Conservation (phyloP, 108 stramenopile species). For the Fistulifera pelliculosa region DNA sequence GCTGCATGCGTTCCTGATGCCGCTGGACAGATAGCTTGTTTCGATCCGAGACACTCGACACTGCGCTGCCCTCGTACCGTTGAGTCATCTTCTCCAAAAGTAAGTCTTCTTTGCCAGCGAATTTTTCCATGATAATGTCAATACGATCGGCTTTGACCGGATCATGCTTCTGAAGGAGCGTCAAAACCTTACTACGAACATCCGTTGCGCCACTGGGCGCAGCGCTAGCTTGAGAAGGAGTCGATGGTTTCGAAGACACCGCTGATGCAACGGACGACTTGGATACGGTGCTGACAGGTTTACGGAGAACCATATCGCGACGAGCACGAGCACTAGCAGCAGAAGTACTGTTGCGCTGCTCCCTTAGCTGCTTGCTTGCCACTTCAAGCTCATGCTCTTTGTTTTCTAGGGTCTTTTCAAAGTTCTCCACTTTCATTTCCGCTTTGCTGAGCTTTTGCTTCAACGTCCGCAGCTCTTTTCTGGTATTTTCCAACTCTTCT, state of each 20-base stretch:
- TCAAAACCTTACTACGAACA: constrained; percentile 56
- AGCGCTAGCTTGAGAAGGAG: constrained; percentile 11
- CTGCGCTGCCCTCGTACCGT: constrained; percentile 50
- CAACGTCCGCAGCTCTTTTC: constrained; percentile 40
- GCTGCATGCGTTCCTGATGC: constrained; percentile 75
- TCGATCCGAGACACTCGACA: constrained; percentile 31
- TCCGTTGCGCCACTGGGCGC: constrained; percentile 26
- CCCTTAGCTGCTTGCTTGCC: constrained; percentile 52
- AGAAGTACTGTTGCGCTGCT: constrained; percentile 49
- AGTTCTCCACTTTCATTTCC: constrained; percentile 42
- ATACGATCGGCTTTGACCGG: constrained; percentile 74
- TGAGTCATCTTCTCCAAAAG: constrained; percentile 80
- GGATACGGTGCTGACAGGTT: constrained; percentile 7
- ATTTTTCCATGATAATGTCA: constrained; percentile 81
- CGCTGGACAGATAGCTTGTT: constrained; percentile 58
- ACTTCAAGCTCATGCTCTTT: constrained; percentile 63
- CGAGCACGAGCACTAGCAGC: constrained; percentile 53
- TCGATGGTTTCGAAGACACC: constrained; percentile 3
- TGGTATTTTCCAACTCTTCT: constrained; percentile 57
- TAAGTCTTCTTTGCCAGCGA: constrained; percentile 74
- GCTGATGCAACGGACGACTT: constrained; percentile 14
- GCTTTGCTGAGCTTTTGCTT: constrained; percentile 41
- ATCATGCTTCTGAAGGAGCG: constrained; percentile 71
- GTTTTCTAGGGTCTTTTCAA: constrained; percentile 49
- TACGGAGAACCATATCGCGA: constrained; percentile 43